Percentiles rank a stretch among this genome's conserved stretches.
phyloP scores from a whole-genome alignment of 164 flowering plant species.

The Annona squamosa region DNA sequence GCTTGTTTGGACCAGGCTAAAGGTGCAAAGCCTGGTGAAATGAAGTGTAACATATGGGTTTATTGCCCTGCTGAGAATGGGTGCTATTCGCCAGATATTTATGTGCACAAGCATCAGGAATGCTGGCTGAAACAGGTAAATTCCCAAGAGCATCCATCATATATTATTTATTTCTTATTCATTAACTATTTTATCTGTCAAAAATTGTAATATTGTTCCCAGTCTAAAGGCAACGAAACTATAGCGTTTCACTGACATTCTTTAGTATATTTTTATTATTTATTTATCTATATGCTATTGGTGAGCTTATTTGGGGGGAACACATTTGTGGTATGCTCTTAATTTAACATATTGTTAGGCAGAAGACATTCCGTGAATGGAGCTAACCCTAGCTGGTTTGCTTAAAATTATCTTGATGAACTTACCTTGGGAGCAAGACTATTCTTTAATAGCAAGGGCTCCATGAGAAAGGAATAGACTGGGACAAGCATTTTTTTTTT shows the following conservation, averaged over 20 bases:
- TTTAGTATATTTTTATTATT: not conserved
- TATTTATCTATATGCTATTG: not conserved
- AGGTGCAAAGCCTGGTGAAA: conserved; percentile 64
- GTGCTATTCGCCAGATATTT: conserved; percentile 92
- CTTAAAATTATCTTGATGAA: too few species aligned
- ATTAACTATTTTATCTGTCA: not conserved
- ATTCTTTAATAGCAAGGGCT: too few species aligned
- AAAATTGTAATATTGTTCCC: not conserved
- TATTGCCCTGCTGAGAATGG: conserved; percentile 90
- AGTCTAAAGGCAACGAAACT: too few species aligned
- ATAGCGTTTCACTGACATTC: not conserved
- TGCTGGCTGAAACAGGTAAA: conserved; percentile 96
- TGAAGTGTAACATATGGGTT: conserved; percentile 93
- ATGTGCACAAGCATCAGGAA: conserved; percentile 76
- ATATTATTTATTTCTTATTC: not conserved
- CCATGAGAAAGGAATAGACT: too few species aligned
- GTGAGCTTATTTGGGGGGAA: too few species aligned
- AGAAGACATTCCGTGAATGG: too few species aligned
- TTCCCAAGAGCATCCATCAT: not conserved
- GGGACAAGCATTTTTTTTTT: too few species aligned
- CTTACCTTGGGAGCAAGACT: too few species aligned
- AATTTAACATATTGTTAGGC: too few species aligned
- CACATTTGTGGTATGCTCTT: not conserved
- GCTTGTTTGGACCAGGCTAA: conserved; percentile 96
- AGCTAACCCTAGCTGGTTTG: too few species aligned